Conservation (phyloP, 1,284 basidiomycete species). For the Prillingera fragicola region DNA sequence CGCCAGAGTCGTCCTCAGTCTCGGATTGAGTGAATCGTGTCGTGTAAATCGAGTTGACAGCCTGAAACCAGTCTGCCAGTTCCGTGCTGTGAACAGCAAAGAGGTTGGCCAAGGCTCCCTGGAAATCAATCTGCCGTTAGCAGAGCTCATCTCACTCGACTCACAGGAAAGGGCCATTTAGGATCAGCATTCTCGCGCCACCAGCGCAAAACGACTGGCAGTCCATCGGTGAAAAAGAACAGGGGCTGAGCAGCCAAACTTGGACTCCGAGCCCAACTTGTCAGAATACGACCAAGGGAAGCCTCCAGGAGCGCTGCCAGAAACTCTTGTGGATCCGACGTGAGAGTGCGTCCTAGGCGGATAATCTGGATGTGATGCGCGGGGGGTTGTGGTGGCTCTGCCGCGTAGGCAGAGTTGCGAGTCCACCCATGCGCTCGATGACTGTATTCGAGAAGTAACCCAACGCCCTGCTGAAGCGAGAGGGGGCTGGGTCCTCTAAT, state of each 20-base stretch:
- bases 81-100: conserved; percentile 5
- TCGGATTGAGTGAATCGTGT: conserved; percentile 19
- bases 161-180: conserved; percentile 33
- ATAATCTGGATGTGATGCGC: conserved; percentile 12
- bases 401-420: conserved; percentile 1
- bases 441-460: conserved; percentile 22
- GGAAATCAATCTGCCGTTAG: conserved; percentile 6
- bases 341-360: conserved; percentile 11
- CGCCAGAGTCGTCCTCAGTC: conserved; percentile 30
- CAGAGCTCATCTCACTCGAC: conserved; percentile 10
- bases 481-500: conserved; percentile 6
- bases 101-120: conserved; percentile 7
- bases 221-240: conserved; percentile 26
- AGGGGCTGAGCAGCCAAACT: conserved; percentile 10
- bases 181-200: conserved; percentile 30
- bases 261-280: not conserved
- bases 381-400: conserved; percentile 10
- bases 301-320: conserved; percentile 13
- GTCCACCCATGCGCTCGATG: conserved; percentile 15
- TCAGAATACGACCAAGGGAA: conserved; percentile 1
- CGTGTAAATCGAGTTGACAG: conserved; percentile 11
- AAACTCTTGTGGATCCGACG: conserved; percentile 10
- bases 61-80: conserved; percentile 7
- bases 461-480: conserved; percentile 16
- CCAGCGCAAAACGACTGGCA: conserved; percentile 32